phyloP scores from a whole-genome alignment of 257 asterid genomes.

The Lavandula angustifolia region DNA sequence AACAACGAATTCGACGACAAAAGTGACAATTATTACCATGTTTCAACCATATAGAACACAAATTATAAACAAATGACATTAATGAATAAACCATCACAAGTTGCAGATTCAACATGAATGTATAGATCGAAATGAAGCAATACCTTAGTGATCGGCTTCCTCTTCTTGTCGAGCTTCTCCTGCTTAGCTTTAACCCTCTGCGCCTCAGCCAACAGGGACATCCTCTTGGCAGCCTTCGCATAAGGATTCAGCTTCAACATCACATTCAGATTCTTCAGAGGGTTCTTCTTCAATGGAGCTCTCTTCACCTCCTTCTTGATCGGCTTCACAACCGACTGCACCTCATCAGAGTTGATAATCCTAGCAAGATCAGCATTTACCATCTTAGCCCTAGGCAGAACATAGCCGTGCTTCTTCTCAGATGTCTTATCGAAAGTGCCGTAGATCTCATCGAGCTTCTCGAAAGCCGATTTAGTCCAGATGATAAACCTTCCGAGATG shows the following conservation, averaged over 20 bases:
- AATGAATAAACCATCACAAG: not conserved
- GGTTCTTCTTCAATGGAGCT: conserved; percentile 67
- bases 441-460: conserved; percentile 62
- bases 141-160: conserved; percentile 59
- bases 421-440: conserved; percentile 65
- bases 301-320: conserved; percentile 68
- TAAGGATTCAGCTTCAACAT: conserved; percentile 67
- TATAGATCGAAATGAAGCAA: not conserved
- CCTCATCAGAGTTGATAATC: conserved; percentile 77
- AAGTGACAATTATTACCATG: no score
- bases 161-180: conserved; percentile 63
- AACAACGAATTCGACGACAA: no score
- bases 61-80: no score
- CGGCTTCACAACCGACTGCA: conserved; percentile 70
- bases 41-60: no score
- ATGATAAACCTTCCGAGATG: conserved; percentile 66
- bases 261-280: conserved; percentile 59
- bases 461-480: conserved; percentile 72
- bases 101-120: not conserved
- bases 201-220: conserved; percentile 70
- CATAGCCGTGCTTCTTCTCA: conserved; percentile 61
- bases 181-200: conserved; percentile 63
- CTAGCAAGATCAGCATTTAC: conserved; percentile 75
- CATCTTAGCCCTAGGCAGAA: conserved; percentile 66
- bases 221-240: conserved; percentile 74